Percentiles rank a stretch among this genome's conserved stretches.
These are phyloP conservation scores for Venustampulla echinocandica DNA, from an alignment of 495 filamentous ascomycete genomes.

Conservation along the genomic window DNA sequence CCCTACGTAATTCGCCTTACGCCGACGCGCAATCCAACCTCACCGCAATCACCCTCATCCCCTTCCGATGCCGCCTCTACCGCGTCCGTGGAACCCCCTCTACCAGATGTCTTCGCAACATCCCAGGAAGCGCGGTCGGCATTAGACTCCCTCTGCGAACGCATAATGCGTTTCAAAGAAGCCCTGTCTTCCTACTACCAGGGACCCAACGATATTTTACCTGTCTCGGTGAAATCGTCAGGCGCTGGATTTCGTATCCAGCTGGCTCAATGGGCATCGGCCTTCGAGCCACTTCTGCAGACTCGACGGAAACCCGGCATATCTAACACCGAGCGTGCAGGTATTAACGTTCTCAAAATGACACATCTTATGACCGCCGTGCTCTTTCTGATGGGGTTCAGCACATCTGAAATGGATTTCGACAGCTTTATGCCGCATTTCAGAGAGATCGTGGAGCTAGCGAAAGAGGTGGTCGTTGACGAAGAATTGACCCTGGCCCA, in stretches of 20 bases:
- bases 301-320: constrained; percentile 38
- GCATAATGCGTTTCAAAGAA: constrained; percentile 45
- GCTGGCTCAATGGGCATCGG: constrained; percentile 41
- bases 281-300: constrained; percentile 41
- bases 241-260: constrained; percentile 29
- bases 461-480: constrained; percentile 22
- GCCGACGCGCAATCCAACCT: constrained; percentile 19
- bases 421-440: constrained; percentile 18
- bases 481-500: constrained; percentile 20
- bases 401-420: constrained; percentile 18
- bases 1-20: constrained; percentile 45
- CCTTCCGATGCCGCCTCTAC: constrained; percentile 36
- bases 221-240: constrained; percentile 34
- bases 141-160: constrained; percentile 42
- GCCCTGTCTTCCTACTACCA: constrained; percentile 36
- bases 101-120: constrained; percentile 39
- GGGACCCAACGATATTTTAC: constrained; percentile 40
- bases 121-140: constrained; percentile 39
- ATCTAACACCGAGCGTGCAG: constrained; percentile 43
- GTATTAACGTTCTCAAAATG: constrained; percentile 46
- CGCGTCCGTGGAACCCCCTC: constrained; percentile 29
- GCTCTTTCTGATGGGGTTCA: constrained; percentile 45
- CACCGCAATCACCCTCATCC: constrained; percentile 28
- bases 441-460: constrained; percentile 19
- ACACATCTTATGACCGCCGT: constrained; percentile 43